Conservation (phyloP, 306 rosid genomes). For the Glycyrrhiza uralensis region DNA sequence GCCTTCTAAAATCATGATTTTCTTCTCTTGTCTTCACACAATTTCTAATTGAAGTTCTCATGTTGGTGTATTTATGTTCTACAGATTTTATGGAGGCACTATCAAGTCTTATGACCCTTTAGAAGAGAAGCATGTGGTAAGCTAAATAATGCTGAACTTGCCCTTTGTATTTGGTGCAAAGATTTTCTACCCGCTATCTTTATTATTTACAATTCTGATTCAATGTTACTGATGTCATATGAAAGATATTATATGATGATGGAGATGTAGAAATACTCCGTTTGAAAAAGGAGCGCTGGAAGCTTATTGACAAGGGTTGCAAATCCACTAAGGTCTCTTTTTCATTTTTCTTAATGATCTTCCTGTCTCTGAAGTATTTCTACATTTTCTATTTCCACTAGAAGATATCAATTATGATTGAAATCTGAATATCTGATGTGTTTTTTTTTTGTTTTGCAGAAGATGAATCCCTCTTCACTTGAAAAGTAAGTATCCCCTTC, state of each 20-base stretch:
- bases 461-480: conserved; percentile 49
- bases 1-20: neutral
- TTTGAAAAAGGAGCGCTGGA: conserved; percentile 56
- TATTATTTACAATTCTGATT: conserved; percentile 21
- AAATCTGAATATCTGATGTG: conserved; percentile 40
- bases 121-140: conserved; percentile 92
- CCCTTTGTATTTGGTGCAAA: conserved; percentile 7
- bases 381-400: conserved; percentile 22
- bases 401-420: conserved; percentile 11
- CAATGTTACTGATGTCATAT: conserved; percentile 22
- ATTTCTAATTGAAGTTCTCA: neutral
- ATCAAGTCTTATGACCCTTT: conserved; percentile 76
- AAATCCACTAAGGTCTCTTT: conserved; percentile 41
- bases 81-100: conserved; percentile 87
- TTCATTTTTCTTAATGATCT: conserved; percentile 31
- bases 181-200: neutral
- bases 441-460: conserved; percentile 54
- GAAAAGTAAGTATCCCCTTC: conserved; percentile 54
- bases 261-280: conserved; percentile 54
- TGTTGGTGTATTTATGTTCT: conserved; percentile 34
- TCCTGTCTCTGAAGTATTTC: conserved; percentile 17
- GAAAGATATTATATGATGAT: conserved; percentile 66
- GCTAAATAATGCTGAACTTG: conserved; percentile 35
- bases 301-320: conserved; percentile 46
- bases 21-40: neutral